Percentiles rank a stretch among this genome's conserved stretches.
phyloP scores from a whole-genome alignment of 1,284 basidiomycete genomes.

The Laetiporus sulphureus region DNA sequence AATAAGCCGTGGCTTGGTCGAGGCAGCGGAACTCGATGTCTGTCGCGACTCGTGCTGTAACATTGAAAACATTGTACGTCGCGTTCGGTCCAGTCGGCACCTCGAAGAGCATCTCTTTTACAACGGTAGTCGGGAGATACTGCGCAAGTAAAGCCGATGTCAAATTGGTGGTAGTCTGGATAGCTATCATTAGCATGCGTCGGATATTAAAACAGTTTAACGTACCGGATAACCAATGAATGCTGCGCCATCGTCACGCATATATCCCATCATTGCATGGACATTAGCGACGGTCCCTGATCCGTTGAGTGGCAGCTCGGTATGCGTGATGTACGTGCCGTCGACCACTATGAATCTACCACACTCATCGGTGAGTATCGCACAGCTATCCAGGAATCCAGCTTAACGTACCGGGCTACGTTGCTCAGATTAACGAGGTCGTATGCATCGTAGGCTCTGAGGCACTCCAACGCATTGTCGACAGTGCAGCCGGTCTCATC shows the following conservation, averaged over 20 bases:
- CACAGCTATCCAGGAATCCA: not conserved
- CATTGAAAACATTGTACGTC: constrained; percentile 29
- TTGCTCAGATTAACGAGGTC: constrained; percentile 27
- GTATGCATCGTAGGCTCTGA: constrained; percentile 26
- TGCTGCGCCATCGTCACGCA: constrained; percentile 32
- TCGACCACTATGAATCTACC: constrained; percentile 42
- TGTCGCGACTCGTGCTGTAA: constrained; percentile 28
- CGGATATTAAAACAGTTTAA: not conserved
- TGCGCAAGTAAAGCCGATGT: constrained; percentile 15
- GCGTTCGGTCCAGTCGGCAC: constrained; percentile 21
- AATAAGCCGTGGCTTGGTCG: constrained; percentile 30
- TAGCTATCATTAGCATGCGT: not conserved
- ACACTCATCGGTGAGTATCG: too few species aligned
- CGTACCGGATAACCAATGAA: constrained; percentile 26
- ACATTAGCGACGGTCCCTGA: constrained; percentile 33
- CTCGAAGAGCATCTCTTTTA: constrained; percentile 22
- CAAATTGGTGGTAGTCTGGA: constrained; percentile 17
- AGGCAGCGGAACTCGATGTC: constrained; percentile 33
- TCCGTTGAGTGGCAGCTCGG: constrained; percentile 33
- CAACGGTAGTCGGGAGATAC: constrained; percentile 16
- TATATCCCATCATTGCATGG: constrained; percentile 41
- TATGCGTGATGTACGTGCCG: constrained; percentile 33
- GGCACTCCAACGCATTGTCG: constrained; percentile 25
- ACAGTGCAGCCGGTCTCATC: constrained; percentile 28
- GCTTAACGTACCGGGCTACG: constrained; percentile 25